A percentile compares a stretch with the other conserved stretches of the same genome.
Evolutionary conservation across 331 rosid genomes (phyloP).

Genomic region (Dryas integrifolia): DNA sequence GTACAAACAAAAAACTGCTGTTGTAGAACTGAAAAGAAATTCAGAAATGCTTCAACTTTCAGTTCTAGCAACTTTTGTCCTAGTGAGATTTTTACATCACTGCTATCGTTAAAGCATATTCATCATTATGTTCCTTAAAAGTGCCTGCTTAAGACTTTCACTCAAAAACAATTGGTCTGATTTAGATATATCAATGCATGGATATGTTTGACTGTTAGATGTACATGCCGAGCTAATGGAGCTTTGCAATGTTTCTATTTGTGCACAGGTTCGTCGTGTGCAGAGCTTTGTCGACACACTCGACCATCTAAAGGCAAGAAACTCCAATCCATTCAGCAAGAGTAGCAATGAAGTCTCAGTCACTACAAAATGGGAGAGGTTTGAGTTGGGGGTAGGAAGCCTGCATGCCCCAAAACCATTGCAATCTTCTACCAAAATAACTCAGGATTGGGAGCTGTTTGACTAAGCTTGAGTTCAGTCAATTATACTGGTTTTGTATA

Average conservation of each 20-base stretch:
- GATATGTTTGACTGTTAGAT: too few species aligned
- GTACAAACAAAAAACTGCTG: neutral
- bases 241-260: neutral
- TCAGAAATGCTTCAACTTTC: neutral
- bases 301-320: constrained; percentile 59
- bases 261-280: constrained; percentile 58
- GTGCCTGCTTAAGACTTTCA: constrained; percentile 1
- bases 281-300: constrained; percentile 55
- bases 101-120: neutral
- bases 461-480: constrained; percentile 25
- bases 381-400: constrained; percentile 53
- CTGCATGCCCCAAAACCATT: constrained; percentile 35
- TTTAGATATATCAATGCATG: neutral
- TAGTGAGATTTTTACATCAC: neutral
- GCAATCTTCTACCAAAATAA: constrained; percentile 43
- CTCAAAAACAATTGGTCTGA: neutral
- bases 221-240: neutral
- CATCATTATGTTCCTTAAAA: neutral
- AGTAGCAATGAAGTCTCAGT: constrained; percentile 32
- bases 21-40: neutral
- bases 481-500: neutral
- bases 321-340: constrained; percentile 29
- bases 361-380: constrained; percentile 50
- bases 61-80: neutral
- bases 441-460: constrained; percentile 63